Conservation (phyloP, 148 eudicot genomes). For the Cornus suecica region DNA sequence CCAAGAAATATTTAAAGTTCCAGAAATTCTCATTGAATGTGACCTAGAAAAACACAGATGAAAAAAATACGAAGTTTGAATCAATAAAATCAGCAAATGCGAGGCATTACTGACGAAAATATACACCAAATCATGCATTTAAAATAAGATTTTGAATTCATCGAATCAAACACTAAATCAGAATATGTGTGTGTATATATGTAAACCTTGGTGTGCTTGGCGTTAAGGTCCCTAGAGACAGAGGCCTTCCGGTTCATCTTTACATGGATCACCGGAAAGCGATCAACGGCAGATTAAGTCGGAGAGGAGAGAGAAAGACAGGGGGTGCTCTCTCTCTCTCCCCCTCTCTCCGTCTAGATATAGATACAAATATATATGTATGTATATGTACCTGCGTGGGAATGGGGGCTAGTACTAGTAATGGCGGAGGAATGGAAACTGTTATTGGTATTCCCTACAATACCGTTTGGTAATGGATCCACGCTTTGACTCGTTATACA, state of each 20-base stretch:
- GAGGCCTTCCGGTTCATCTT: constrained; percentile 38
- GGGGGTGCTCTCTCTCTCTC: neutral
- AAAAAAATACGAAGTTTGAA: too few species aligned
- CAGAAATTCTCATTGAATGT: too few species aligned
- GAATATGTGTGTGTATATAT: too few species aligned
- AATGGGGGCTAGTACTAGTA: neutral
- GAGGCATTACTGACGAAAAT: too few species aligned
- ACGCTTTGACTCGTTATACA: too few species aligned
- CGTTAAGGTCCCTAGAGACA: constrained; percentile 44
- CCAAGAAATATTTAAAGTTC: too few species aligned
- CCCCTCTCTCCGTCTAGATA: too few species aligned
- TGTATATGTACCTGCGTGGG: neutral
- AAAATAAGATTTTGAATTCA: neutral
- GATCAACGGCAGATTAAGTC: neutral
- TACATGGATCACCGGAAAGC: neutral
- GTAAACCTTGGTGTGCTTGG: constrained; percentile 32
- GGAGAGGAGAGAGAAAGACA: constrained; percentile 2
- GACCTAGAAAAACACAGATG: too few species aligned
- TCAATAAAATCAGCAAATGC: neutral
- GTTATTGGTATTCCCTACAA: neutral
- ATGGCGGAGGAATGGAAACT: constrained; percentile 7
- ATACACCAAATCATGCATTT: too few species aligned
- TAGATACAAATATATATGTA: too few species aligned
- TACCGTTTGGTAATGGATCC: neutral
- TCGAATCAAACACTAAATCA: neutral